Evolutionary conservation across 306 rosid genomes (phyloP), one percentile per base, ranked within the genome.

Genomic region (Begonia loranthoides): DNA sequence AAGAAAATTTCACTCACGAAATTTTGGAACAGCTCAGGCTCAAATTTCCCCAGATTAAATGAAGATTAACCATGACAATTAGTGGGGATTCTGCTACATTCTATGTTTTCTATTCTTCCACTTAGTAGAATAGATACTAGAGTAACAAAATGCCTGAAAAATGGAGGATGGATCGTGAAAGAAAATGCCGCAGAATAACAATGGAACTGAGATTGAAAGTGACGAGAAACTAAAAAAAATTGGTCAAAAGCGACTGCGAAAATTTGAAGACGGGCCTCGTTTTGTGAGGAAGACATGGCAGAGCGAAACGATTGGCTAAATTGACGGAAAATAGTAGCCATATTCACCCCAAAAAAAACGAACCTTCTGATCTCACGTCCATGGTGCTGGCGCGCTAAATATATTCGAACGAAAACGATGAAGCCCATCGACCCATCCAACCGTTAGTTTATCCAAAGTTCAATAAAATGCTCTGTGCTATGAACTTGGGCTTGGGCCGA

Each of bases 241-340:
- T 10, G 52, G 63, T 58, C 43, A 58, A 58, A 13, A 19, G 54
- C 47, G n/a, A 45, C 45, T 43, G 48, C 48, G 44, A 40, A 49
- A 50, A 19, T 52, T 63, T 16, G 66, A 54, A 59, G 58, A 21
- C 50, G 49, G 50, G 53, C 63, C 77, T 68, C 43, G 43, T 57
- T 67, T 74, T 54, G 62, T 70, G 79, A 60, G 36, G 76, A 74
- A 68, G 76, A 78, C 70, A 70, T 76, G 86, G 83, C 65, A 57
- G 67, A 61, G 81, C 76, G 83, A 40, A 76, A 62, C 71, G 79
- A 58, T 57, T 62, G 87, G 79, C 93, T 74, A 72, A 68, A 73
- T 74, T 64, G 66, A 68, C 33, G 84, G 70, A 49, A 19, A 39
- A 40, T 9, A 17, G 15, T 49, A n/a, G 16, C 36, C 36, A 28